Evolutionary conservation across 1,139 yeast genomes (phyloP).

Genomic region (Citeromyces hawaiiensis): DNA sequence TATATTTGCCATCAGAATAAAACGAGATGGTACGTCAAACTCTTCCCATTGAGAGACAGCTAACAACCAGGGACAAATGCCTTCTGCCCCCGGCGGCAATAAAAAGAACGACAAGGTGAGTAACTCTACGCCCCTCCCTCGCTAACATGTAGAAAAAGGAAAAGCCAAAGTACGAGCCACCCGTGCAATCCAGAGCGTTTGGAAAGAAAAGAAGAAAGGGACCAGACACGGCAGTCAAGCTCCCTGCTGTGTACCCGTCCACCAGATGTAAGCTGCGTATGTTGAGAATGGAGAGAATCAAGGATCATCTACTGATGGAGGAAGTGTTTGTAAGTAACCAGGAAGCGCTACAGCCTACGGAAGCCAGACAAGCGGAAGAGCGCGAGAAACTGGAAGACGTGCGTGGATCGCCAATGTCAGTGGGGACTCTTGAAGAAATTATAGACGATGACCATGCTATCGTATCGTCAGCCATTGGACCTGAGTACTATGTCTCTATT

Average conservation of each 20-base stretch:
- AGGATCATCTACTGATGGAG: conserved; percentile 87
- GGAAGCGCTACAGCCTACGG: conserved; percentile 91
- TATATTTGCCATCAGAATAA: not conserved
- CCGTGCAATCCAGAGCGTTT: conserved; percentile 76
- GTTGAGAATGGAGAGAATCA: conserved; percentile 87
- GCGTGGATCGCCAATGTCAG: conserved; percentile 94
- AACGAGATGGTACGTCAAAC: not conserved
- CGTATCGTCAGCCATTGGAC: conserved; percentile 91
- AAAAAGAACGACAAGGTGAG: conserved; percentile 54
- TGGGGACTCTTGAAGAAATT: conserved; percentile 93
- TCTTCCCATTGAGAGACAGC: not conserved
- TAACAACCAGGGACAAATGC: conserved; percentile 56
- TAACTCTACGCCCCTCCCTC: conserved; percentile 3
- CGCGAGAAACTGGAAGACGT: conserved; percentile 89
- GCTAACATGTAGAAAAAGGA: conserved; percentile 38
- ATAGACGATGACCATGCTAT: conserved; percentile 98
- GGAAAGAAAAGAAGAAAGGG: conserved; percentile 89
- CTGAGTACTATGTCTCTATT: conserved; percentile 92
- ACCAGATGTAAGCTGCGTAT: conserved; percentile 88
- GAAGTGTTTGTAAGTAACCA: conserved; percentile 95
- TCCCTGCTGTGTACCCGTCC: conserved; percentile 83
- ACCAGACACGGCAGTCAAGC: conserved; percentile 76
- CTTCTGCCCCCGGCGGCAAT: conserved; percentile 55
- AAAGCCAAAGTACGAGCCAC: conserved; percentile 95
- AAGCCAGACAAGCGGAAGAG: conserved; percentile 93